Base-by-base conservation (phyloP, 2,329 filamentous ascomycete species). In the Catunica adiposa region DNA sequence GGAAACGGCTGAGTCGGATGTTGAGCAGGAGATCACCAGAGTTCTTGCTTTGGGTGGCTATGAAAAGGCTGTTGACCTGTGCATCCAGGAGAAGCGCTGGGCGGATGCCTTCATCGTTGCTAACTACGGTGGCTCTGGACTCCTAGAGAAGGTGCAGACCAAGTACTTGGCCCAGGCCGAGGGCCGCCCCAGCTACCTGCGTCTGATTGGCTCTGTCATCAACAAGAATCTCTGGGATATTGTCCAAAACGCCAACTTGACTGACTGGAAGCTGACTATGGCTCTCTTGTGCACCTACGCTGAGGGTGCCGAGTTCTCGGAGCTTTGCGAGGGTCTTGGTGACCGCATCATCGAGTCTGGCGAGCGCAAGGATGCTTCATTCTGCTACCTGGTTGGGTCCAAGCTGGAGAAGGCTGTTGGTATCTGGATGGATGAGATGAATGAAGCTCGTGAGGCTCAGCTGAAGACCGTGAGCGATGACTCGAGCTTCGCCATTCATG, bases 71-170 rank as follows among this genome's bases (percentile, higher is more conserved):
- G 83, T 94, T 57, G 86, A 94, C 56, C 80, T 95, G 53, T 95
- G 89, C 63, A 71, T 98, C 15, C 82, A 86, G 63, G 88, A 96
- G 67, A 82, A 94, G 61, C 82, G 89, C 54, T 82, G 97, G 66
- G 92, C 92, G 0, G 92, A 98, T 70, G 92, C 92, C 40, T 95
- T 98, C 70, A 88, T 98, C 73, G 90, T 98, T 65, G 92, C 94
- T 50, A 95, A 97, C 63, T 97, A 89, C 64, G 89, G 92, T 58
- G 92, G 90, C 51, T 88, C 94, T 66, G 85, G 89, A 61, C 84
- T 94, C 59, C 84, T 97, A 46, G 88, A 95, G 63, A 96, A 94
- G 72, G 90, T 90, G 3, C 92, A 97, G 68, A 78, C 85, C 59
- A 82, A 89, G 11, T 98, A 98, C 66, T 80, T 98, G 60, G 84